Evolutionary conservation across 768 basidiomycete species (phyloP).

Genomic region (Mycena alexandri): DNA sequence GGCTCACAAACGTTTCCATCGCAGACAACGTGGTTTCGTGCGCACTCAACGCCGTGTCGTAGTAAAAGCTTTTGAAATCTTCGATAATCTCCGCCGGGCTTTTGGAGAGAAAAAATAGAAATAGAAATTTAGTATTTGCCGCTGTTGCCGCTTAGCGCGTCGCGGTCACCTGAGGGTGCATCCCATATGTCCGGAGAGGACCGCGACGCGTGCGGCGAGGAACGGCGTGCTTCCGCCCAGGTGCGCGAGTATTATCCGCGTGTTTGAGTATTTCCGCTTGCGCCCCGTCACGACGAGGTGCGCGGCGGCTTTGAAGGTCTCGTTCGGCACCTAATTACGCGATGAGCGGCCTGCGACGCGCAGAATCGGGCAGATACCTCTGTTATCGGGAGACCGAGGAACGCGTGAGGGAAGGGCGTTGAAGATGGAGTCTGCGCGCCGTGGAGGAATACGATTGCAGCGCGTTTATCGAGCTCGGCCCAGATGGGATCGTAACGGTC

Average conservation of each 20-base stretch:
- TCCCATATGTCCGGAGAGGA: constrained; percentile 78
- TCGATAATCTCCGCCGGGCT: constrained; percentile 72
- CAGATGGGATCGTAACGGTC: constrained; percentile 74
- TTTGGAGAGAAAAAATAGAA: neutral
- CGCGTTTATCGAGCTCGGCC: constrained; percentile 73
- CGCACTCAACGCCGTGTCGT: constrained; percentile 77
- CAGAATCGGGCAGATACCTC: constrained; percentile 59
- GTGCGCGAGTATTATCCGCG: constrained; percentile 79
- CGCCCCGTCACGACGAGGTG: constrained; percentile 80
- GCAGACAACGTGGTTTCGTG: constrained; percentile 64
- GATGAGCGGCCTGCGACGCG: constrained; percentile 18
- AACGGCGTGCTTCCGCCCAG: constrained; percentile 77
- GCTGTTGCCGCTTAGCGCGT: neutral
- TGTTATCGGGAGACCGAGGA: constrained; percentile 75
- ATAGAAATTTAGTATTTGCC: constrained; percentile 8
- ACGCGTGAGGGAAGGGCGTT: constrained; percentile 71
- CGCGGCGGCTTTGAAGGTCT: constrained; percentile 86
- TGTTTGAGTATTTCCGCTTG: constrained; percentile 70
- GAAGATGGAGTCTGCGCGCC: constrained; percentile 76
- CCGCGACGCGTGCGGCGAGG: constrained; percentile 77
- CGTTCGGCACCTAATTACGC: constrained; percentile 75
- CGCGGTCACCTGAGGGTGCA: constrained; percentile 57
- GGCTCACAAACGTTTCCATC: constrained; percentile 62
- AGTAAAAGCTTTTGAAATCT: constrained; percentile 81
- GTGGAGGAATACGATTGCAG: constrained; percentile 78